Base-by-base conservation (phyloP, 108 stramenopile species). In the Cyclotella distinguenda region DNA sequence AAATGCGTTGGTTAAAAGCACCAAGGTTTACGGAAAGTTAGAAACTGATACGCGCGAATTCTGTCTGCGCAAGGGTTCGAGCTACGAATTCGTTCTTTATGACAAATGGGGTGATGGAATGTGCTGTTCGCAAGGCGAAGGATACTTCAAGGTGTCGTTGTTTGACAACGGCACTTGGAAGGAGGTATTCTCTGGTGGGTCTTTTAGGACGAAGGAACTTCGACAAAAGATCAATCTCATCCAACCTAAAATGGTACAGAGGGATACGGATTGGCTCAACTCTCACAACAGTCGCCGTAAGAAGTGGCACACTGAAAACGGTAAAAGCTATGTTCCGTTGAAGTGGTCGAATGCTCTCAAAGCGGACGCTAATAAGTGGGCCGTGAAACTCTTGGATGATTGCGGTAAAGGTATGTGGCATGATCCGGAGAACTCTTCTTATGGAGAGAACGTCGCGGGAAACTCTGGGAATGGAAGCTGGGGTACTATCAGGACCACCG, bases 381-480 rank as follows among this genome's bases (percentile, higher is more conserved):
- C 70, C 0, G 55, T 57, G 34, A 55, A 54, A 25, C 47, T 72
- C 6, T 47, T 72, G 32, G 53, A 62, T 0, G 56, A 53, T 40
- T 72, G 70, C 42, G 70, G 70, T 4, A 48, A 45, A 39, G 70
- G 70, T 5, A 64, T 76, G 66, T 78, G 59, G 39, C 77, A 78
- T 40, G 77, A 78, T 38, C 70, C 61, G 8, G 54, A 63, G 27
- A 55, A 59, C 15, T 25, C 56, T 1, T 59, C 31, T n/a, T 64
- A 74, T 16, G 72, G 77, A 21, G 78, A 79, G 39, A 70, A 70
- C 27, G 54, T 65, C 22, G 68, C 76, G 1, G 55, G 60, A 26
- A 69, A 77, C 39, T 52, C 49, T 31, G 76, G 68, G 22, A 55
- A 35, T 21, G 73, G 73, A 15, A 54, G 66, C 56, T 69, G 60